Base-by-base conservation (phyloP, 768 basidiomycete species). In the Trametes sanguinea region DNA sequence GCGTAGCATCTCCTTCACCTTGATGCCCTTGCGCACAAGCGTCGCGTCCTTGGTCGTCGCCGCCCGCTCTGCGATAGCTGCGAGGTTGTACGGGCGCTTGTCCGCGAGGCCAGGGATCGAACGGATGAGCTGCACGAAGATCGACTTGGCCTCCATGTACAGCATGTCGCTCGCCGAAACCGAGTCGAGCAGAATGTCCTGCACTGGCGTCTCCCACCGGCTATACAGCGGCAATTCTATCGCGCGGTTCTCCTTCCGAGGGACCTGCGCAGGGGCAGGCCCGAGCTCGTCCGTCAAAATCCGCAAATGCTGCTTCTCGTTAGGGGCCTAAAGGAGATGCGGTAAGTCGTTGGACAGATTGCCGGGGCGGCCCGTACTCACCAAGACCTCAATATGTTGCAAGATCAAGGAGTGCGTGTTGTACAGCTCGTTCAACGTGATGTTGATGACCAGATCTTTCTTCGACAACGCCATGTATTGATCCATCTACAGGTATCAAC, bases 381-480 rank as follows among this genome's bases (percentile, higher is more conserved):
- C 96, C 73, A 99, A 78, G 3, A 88, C 89, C 74, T 98, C 95
- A 69, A 98, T 88, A 72, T 99, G 97, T 72, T 98, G 95, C 63
- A 91, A 78, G 65, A 99, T 88, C 72, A 98, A 80, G 29, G 95
- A 92, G 75, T 99, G 97, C 2, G 97, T 99, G 78, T 98, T 98
- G 77, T 98, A 98, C 80, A 99, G 72, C 82, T 99, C 97, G 73
- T 99, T 99, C 76, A 98, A 79, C 6, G 97, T 98, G 73, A 99
- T 99, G 76, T 95, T 93, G 77, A 99, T 98, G 81, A 90, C 88
- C 61, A 98, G 81, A 73, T 98, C 97, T 76, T 98, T 98, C 84
- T 99, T 99, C 61, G 95, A 98, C 60, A 99, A 80, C 8, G 97
- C 97, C 95, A 99, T 98, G 75, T 99, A 99, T 81, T 98, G 97